Evolutionary conservation across 2,329 filamentous ascomycete genomes (phyloP).

Genomic region (Phyllachora maydis): DNA sequence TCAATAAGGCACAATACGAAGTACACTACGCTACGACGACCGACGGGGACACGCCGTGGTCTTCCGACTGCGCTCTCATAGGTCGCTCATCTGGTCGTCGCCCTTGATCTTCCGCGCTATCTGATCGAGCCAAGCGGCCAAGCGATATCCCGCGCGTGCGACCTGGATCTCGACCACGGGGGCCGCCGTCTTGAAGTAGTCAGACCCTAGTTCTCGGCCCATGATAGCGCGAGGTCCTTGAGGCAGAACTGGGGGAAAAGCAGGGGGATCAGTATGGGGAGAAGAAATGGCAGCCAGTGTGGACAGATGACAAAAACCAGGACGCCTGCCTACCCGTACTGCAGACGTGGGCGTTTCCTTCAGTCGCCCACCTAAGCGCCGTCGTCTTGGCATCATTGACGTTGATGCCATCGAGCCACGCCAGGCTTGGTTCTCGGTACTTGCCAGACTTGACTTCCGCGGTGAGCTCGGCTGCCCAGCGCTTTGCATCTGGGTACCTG

Average conservation of each 20-base stretch:
- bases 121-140: slow-evolving; percentile 46
- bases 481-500: slow-evolving; percentile 25
- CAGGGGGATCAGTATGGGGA: neutral
- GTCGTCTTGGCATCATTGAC: slow-evolving; percentile 31
- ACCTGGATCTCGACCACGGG: slow-evolving; percentile 44
- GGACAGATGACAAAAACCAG: slow-evolving; percentile 2
- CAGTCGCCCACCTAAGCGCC: slow-evolving; percentile 40
- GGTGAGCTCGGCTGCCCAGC: slow-evolving; percentile 36
- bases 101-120: slow-evolving; percentile 32
- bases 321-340: slow-evolving; percentile 36
- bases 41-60: no score
- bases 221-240: slow-evolving; percentile 35
- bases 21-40: no score
- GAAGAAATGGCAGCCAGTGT: neutral
- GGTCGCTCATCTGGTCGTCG: no score
- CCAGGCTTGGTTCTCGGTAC: slow-evolving; percentile 23
- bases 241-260: slow-evolving; percentile 28
- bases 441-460: slow-evolving; percentile 32
- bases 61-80: no score
- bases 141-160: slow-evolving; percentile 46
- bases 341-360: slow-evolving; percentile 42
- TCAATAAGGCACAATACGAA: no score
- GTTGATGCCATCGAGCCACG: slow-evolving; percentile 37
- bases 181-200: slow-evolving; percentile 43
- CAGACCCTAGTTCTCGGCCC: slow-evolving; percentile 36